phyloP scores from a whole-genome alignment of 129 eudicot species.

The Chrysanthemum makinoi region DNA sequence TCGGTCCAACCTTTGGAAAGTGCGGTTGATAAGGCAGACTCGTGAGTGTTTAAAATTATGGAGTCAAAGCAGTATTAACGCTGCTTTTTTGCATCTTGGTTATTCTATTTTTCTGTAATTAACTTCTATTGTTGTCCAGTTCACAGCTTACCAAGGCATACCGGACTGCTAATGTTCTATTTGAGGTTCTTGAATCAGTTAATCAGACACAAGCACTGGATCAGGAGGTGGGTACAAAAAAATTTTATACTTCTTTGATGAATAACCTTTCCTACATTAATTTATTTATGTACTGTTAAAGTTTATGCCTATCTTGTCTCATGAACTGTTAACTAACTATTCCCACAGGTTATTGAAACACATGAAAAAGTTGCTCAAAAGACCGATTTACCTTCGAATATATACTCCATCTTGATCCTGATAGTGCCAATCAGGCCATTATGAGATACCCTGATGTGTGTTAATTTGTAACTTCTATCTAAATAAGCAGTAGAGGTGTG shows the following conservation, averaged over 20 bases:
- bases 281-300: not conserved
- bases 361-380: conserved; percentile 97
- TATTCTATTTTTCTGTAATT: conserved; percentile 1
- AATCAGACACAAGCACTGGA: conserved; percentile 92
- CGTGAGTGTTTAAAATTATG: conserved; percentile 44
- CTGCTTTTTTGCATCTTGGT: conserved; percentile 4
- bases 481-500: not conserved
- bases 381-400: conserved; percentile 84
- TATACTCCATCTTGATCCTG: conserved; percentile 96
- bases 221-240: conserved; percentile 60
- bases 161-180: conserved; percentile 95
- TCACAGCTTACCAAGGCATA: conserved; percentile 95
- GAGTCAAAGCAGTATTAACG: conserved; percentile 20
- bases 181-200: conserved; percentile 93
- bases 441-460: conserved; percentile 94
- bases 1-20: conserved; percentile 94
- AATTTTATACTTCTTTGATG: not conserved
- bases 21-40: conserved; percentile 98
- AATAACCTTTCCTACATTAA: conserved; percentile 3
- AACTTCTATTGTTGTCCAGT: conserved; percentile 43
- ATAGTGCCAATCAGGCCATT: conserved; percentile 96
- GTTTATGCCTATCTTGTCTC: not conserved
- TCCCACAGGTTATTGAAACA: conserved; percentile 74
- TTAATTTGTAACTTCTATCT: conserved; percentile 1
- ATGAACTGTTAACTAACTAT: conserved; percentile 2